These are phyloP conservation scores for Phylloporus arenicola DNA, from an alignment of 768 basidiomycete species.

Conservation along the genomic window DNA sequence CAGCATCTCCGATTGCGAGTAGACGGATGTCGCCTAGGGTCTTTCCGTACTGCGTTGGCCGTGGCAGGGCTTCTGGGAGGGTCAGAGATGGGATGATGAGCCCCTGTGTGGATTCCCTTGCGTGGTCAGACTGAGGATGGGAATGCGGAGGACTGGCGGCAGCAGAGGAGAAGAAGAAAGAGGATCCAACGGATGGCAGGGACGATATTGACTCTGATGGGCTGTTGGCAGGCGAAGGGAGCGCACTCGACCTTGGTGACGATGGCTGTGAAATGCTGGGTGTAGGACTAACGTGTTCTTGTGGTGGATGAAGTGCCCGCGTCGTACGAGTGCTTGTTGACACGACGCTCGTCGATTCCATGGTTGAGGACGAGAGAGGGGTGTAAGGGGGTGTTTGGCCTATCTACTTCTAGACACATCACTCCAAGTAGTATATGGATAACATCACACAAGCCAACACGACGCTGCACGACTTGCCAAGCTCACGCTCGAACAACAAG, in stretches of 20 bases:
- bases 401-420: background rate
- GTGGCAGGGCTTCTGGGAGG: conserved; percentile 55
- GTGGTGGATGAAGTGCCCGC: conserved; percentile 30
- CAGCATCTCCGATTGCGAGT: conserved; percentile 47
- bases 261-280: conserved; percentile 36
- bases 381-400: conserved; percentile 25
- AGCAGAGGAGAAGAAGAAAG: conserved; percentile 74
- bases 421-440: background rate
- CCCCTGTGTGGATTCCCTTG: conserved; percentile 41
- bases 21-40: conserved; percentile 58
- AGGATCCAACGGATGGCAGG: conserved; percentile 65
- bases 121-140: conserved; percentile 38
- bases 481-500: conserved; percentile 45
- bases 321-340: conserved; percentile 38
- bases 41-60: conserved; percentile 64
- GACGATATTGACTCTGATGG: conserved; percentile 63
- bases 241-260: conserved; percentile 44
- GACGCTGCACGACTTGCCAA: background rate
- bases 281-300: conserved; percentile 10
- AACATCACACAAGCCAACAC: background rate
- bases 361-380: conserved; percentile 10
- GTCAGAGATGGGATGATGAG: conserved; percentile 67
- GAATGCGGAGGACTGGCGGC: conserved; percentile 60
- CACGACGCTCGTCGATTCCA: conserved; percentile 20
- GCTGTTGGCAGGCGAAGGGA: conserved; percentile 58